Evolutionary conservation across 1,284 basidiomycete species (phyloP).

Genomic region (Ceratobasidium theobromae): DNA sequence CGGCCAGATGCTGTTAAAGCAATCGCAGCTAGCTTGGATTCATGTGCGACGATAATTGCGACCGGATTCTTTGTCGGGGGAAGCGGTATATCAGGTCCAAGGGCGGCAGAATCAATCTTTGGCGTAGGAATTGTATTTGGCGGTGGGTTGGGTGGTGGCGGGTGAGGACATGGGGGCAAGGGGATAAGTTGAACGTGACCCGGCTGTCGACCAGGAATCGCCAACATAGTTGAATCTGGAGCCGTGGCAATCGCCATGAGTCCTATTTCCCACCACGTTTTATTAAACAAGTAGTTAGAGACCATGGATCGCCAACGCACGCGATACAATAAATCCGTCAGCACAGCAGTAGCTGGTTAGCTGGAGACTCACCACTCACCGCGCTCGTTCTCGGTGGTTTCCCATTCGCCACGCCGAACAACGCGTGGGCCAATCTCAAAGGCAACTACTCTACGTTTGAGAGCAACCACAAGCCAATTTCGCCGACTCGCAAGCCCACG

Average conservation of each 20-base stretch:
- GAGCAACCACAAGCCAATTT: constrained; percentile 81
- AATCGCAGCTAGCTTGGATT: constrained; percentile 74
- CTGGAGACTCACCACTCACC: constrained; percentile 53
- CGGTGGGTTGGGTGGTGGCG: constrained; percentile 47
- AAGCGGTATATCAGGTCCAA: constrained; percentile 40
- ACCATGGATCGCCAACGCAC: constrained; percentile 20
- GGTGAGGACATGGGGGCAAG: constrained; percentile 73
- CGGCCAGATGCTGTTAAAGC: constrained; percentile 76
- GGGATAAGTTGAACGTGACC: constrained; percentile 91
- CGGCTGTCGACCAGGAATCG: constrained; percentile 82
- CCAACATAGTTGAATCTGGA: constrained; percentile 75
- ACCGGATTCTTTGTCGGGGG: constrained; percentile 64
- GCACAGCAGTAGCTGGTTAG: constrained; percentile 14
- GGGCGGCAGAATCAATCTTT: not conserved
- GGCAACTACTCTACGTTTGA: constrained; percentile 75
- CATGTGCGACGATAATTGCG: constrained; percentile 86
- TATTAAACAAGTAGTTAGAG: not conserved
- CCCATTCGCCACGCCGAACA: constrained; percentile 76
- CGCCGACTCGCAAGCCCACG: constrained; percentile 77
- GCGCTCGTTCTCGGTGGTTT: constrained; percentile 84
- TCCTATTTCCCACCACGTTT: constrained; percentile 52
- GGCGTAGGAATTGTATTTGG: constrained; percentile 26
- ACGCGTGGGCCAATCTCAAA: constrained; percentile 65
- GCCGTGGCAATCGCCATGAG: constrained; percentile 80
- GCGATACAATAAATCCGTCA: constrained; percentile 5